These are phyloP conservation scores for Camelina hispida DNA, from an alignment of 345 rosid genomes.

Conservation along the genomic window DNA sequence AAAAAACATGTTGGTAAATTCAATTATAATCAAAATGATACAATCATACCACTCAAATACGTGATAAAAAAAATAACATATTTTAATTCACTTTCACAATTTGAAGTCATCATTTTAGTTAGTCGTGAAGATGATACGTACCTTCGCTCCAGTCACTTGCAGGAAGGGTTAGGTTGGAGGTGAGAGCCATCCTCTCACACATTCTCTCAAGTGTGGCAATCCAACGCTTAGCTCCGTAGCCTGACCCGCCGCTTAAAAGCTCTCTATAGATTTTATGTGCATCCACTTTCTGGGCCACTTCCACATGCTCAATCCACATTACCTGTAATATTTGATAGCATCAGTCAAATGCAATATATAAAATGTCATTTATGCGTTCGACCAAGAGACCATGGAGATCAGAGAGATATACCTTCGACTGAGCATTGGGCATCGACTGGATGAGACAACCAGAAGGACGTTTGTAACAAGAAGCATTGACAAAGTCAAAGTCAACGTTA, in stretches of 20 bases:
- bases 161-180: conserved; percentile 23
- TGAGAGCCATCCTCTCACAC: conserved; percentile 62
- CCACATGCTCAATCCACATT: conserved; percentile 84
- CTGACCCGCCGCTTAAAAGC: conserved; percentile 47
- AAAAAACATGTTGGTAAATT: background rate
- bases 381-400: background rate
- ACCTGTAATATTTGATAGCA: conserved; percentile 49
- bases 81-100: background rate
- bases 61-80: background rate
- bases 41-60: background rate
- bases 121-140: conserved; percentile 16
- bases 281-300: conserved; percentile 59
- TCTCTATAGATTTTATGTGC: conserved; percentile 63
- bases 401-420: conserved; percentile 49
- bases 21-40: background rate
- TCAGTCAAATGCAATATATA: background rate
- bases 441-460: conserved; percentile 90
- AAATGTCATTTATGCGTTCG: background rate
- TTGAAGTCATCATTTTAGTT: background rate
- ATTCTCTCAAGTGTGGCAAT: conserved; percentile 55
- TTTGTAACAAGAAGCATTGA: conserved; percentile 50
- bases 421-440: conserved; percentile 57
- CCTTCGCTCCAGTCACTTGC: conserved; percentile 48
- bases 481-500: conserved; percentile 21
- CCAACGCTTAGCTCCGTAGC: conserved; percentile 78